Percentiles rank a stretch among this genome's conserved stretches.
Conservation (phyloP, 768 basidiomycete genomes). For the Lanmaoa pseudosensibilis region DNA sequence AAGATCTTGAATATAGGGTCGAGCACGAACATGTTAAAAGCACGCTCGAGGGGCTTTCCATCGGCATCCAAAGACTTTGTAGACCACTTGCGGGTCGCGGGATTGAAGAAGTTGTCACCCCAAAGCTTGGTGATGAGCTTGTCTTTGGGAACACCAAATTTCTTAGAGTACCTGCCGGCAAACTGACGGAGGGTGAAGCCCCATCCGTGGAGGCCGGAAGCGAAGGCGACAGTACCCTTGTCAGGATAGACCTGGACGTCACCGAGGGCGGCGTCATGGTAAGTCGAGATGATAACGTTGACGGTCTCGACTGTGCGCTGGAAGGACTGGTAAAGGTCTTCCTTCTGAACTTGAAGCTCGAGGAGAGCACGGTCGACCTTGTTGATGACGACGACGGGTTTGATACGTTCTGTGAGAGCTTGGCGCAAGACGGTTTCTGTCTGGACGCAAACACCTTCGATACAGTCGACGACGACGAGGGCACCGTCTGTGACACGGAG, state of each 20-base stretch:
- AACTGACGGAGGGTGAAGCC: constrained; percentile 99
- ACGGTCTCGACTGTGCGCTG: constrained; percentile 95
- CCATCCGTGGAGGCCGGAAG: constrained; percentile 99
- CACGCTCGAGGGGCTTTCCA: constrained; percentile 93
- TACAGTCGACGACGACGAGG: constrained; percentile 98
- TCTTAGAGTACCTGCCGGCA: constrained; percentile 91
- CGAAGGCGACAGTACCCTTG: constrained; percentile 97
- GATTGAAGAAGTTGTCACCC: constrained; percentile 99
- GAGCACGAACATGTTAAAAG: constrained; percentile 97
- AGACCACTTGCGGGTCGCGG: constrained; percentile 94
- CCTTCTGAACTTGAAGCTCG: constrained; percentile 96
- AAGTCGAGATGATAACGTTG: constrained; percentile 98
- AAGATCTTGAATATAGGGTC: constrained; percentile 99
- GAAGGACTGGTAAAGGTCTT: constrained; percentile 97
- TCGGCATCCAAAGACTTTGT: constrained; percentile 72
- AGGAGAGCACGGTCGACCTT: constrained; percentile 99
- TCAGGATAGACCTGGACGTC: constrained; percentile 99
- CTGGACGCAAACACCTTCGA: constrained; percentile 99
- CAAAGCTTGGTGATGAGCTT: constrained; percentile 98
- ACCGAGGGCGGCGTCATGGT: constrained; percentile 90
- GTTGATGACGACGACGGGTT: constrained; percentile 99
- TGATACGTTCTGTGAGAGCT: constrained; percentile 96
- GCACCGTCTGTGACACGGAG: constrained; percentile 99
- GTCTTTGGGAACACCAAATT: constrained; percentile 97
- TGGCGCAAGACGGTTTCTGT: constrained; percentile 99